Evolutionary conservation across 176 grass and related monocot species (phyloP).

Genomic region (Oryza brachyantha): DNA sequence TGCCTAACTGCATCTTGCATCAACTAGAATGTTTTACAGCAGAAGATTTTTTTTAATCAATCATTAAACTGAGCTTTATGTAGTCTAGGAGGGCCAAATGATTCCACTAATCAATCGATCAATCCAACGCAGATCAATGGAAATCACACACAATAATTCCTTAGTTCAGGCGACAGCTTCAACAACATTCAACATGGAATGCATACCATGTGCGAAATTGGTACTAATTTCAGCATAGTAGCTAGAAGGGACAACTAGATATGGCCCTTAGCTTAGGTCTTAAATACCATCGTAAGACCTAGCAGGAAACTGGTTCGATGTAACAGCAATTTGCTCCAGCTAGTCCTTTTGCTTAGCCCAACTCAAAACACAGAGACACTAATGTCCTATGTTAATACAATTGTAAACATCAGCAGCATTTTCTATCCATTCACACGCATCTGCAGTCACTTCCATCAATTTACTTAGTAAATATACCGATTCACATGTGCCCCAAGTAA

Average conservation of each 20-base stretch:
- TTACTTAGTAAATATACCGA: not conserved
- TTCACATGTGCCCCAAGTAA: not conserved
- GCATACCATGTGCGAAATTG: not conserved
- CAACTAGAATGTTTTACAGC: not conserved
- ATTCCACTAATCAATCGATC: not conserved
- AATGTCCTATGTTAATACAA: not conserved
- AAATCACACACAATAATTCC: not conserved
- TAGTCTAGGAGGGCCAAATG: not conserved
- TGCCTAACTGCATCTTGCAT: not conserved
- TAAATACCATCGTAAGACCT: not conserved
- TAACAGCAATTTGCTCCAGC: conserved; percentile 18
- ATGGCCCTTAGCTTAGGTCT: not conserved
- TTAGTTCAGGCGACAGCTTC: not conserved
- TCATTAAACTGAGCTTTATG: not conserved
- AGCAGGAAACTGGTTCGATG: not conserved
- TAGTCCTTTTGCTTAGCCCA: not conserved
- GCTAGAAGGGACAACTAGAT: not conserved
- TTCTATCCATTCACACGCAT: conserved; percentile 2
- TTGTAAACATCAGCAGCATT: conserved; percentile 13
- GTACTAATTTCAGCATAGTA: not conserved
- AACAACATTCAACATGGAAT: not conserved
- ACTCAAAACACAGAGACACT: not conserved
- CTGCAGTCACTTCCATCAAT: not conserved
- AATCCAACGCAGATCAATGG: not conserved
- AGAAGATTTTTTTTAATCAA: not conserved